Percentiles rank a stretch among this genome's conserved stretches.
Evolutionary conservation across 2,329 filamentous ascomycete genomes (phyloP).

Genomic region (Phialocephala subalpina): DNA sequence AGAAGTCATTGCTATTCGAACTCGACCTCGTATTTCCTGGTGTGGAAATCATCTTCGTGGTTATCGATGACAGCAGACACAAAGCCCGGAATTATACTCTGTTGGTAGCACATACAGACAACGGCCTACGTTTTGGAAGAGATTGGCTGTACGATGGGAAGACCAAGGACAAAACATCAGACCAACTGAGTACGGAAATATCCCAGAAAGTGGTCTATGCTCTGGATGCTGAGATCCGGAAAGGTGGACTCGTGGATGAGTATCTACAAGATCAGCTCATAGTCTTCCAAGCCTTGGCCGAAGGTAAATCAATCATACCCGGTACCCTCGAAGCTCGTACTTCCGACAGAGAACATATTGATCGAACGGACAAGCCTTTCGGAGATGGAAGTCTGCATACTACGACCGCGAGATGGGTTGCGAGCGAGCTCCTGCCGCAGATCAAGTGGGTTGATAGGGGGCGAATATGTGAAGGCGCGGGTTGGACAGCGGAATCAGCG

Average conservation of each 20-base stretch:
- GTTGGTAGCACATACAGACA: conserved; percentile 60
- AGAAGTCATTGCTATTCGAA: conserved; percentile 49
- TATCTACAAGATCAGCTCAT: conserved; percentile 69
- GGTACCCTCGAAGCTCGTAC: conserved; percentile 25
- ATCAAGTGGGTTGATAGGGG: conserved; percentile 61
- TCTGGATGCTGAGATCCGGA: conserved; percentile 54
- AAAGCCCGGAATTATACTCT: conserved; percentile 62
- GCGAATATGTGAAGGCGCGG: conserved; percentile 56
- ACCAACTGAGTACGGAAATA: conserved; percentile 48
- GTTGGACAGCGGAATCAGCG: conserved; percentile 33
- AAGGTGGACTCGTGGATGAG: conserved; percentile 59
- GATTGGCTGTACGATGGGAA: conserved; percentile 56
- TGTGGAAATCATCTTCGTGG: conserved; percentile 53
- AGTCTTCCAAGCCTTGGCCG: conserved; percentile 65
- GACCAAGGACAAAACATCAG: conserved; percentile 38
- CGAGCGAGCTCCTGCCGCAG: conserved; percentile 56
- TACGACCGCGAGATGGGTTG: conserved; percentile 68
- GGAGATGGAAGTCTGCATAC: conserved; percentile 64
- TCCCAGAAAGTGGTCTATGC: conserved; percentile 54
- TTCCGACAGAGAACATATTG: conserved; percentile 46
- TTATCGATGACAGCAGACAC: conserved; percentile 59
- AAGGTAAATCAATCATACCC: conserved; percentile 52
- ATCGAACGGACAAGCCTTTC: conserved; percentile 59
- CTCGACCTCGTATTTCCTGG: conserved; percentile 53
- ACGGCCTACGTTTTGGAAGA: conserved; percentile 56